A percentile compares a stretch with the other conserved stretches of the same genome.
phyloP scores from a whole-genome alignment of 73 alveolate genomes.

The Paraurostyla sp. region DNA sequence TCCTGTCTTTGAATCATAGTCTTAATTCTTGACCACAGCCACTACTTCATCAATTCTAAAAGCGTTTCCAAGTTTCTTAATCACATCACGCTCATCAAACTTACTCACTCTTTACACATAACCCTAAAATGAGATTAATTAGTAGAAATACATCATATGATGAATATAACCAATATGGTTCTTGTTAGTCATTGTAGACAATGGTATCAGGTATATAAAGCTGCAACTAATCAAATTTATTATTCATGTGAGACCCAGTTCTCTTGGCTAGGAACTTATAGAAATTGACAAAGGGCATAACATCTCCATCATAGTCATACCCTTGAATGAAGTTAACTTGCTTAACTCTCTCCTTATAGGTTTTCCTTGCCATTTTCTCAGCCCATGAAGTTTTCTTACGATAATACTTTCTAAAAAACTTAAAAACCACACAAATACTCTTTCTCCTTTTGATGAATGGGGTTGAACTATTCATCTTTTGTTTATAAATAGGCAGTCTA shows the following conservation, averaged over 20 bases:
- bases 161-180: constrained; percentile 92
- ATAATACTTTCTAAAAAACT: neutral
- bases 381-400: constrained; percentile 6
- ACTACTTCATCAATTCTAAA: constrained; percentile 74
- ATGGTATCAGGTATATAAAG: constrained; percentile 94
- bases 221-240: constrained; percentile 79
- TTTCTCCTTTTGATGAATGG: neutral
- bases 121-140: constrained; percentile 66
- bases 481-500: constrained; percentile 25
- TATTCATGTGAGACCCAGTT: constrained; percentile 71
- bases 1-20: constrained; percentile 33
- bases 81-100: constrained; percentile 75
- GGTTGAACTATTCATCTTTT: constrained; percentile 18
- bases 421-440: neutral
- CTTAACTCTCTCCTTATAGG: constrained; percentile 49
- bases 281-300: constrained; percentile 65
- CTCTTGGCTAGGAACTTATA: constrained; percentile 88
- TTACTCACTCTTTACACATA: constrained; percentile 90
- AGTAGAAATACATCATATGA: constrained; percentile 68
- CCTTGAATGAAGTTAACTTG: constrained; percentile 31
- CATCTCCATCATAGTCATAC: constrained; percentile 49
- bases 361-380: constrained; percentile 18
- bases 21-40: constrained; percentile 69
- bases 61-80: constrained; percentile 68
- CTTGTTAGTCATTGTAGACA: constrained; percentile 88